Evolutionary conservation across 768 basidiomycete genomes (phyloP).

Genomic region (Zangia roseola): DNA sequence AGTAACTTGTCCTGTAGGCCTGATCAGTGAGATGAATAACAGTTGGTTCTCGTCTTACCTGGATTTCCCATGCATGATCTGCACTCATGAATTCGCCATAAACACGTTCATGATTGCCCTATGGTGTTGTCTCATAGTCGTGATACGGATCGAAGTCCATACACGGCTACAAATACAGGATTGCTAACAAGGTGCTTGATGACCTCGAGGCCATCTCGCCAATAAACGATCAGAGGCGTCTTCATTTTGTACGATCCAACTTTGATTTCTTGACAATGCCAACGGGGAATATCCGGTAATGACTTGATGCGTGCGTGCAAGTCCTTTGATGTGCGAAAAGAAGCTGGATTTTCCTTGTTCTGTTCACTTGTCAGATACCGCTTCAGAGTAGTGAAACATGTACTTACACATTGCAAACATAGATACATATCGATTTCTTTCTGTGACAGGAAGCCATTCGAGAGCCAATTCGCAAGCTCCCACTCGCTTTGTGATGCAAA

Average conservation of each 20-base stretch:
- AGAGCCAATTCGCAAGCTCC: not conserved
- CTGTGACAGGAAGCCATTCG: not conserved
- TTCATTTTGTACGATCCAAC: slow-evolving; percentile 4
- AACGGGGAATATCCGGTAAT: slow-evolving; percentile 5
- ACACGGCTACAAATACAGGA: slow-evolving; percentile 14
- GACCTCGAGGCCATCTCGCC: slow-evolving; percentile 26
- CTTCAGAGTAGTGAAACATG: not conserved
- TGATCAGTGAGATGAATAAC: not conserved
- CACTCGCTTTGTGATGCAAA: not conserved
- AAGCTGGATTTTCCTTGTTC: not conserved
- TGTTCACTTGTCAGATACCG: not conserved
- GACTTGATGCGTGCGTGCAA: not conserved
- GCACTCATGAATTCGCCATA: slow-evolving; percentile 24
- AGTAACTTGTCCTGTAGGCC: slow-evolving; percentile 6
- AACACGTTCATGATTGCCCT: not conserved
- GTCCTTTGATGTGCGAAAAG: not conserved
- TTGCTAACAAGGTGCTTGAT: slow-evolving; percentile 24
- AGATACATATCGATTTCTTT: not conserved
- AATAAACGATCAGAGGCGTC: slow-evolving; percentile 3
- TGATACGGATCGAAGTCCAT: slow-evolving; percentile 7
- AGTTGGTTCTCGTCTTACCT: slow-evolving; percentile 12
- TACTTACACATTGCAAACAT: not conserved
- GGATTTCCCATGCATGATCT: slow-evolving; percentile 25
- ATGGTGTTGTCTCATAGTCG: slow-evolving; percentile 1
- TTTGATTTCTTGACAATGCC: slow-evolving; percentile 7